These are phyloP conservation scores for Boletus rubroflammeus DNA, from an alignment of 768 basidiomycete species.

Conservation along the genomic window DNA sequence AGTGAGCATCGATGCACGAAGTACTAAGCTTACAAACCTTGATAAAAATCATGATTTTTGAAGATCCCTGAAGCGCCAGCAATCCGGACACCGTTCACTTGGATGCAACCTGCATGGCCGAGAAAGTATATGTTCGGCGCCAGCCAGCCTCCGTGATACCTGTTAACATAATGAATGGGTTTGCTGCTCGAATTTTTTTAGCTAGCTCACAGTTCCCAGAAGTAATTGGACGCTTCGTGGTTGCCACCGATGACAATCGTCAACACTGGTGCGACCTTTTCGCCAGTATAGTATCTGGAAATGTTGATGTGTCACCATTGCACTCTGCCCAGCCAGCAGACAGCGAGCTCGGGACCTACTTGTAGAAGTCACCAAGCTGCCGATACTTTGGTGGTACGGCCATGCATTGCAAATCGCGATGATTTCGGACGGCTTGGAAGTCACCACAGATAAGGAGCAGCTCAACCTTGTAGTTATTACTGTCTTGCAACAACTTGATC, in stretches of 20 bases:
- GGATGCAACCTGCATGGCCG: slow-evolving; percentile 85
- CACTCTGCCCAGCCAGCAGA: neutral
- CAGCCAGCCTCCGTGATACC: slow-evolving; percentile 96
- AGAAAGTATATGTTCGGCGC: slow-evolving; percentile 97
- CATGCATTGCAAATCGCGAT: slow-evolving; percentile 83
- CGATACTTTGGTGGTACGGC: slow-evolving; percentile 90
- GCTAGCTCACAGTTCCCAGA: slow-evolving; percentile 84
- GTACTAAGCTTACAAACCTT: slow-evolving; percentile 41
- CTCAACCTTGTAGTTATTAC: slow-evolving; percentile 68
- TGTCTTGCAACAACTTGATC: slow-evolving; percentile 57
- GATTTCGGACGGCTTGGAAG: slow-evolving; percentile 89
- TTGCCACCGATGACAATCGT: slow-evolving; percentile 97
- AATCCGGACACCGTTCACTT: slow-evolving; percentile 84
- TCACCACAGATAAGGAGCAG: slow-evolving; percentile 93
- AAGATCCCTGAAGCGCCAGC: slow-evolving; percentile 93
- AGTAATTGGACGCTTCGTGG: slow-evolving; percentile 94
- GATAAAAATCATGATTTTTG: slow-evolving; percentile 68
- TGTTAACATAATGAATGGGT: slow-evolving; percentile 29
- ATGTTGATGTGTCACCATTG: slow-evolving; percentile 1
- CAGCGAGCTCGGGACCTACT: slow-evolving; percentile 37
- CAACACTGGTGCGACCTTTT: slow-evolving; percentile 75
- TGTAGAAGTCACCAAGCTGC: slow-evolving; percentile 78
- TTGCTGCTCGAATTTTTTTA: neutral
- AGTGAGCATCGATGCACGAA: slow-evolving; percentile 4
- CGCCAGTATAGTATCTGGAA: slow-evolving; percentile 80